phyloP scores from a whole-genome alignment of 257 asterid genomes.

The Scutellaria baicalensis region DNA sequence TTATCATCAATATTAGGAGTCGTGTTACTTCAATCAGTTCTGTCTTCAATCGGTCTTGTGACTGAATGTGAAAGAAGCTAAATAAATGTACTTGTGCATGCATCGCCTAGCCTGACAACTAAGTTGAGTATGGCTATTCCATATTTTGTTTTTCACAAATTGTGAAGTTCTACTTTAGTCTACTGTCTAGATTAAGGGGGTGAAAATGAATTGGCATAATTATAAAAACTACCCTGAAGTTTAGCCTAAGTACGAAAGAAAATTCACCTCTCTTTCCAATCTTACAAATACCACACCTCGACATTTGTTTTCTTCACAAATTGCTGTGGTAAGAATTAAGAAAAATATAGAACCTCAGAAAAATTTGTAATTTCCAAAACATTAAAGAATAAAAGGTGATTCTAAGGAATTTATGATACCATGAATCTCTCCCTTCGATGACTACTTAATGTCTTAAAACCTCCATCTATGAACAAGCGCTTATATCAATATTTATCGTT shows the following conservation, averaged over 20 bases:
- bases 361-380: too few species aligned
- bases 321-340: too few species aligned
- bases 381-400: too few species aligned
- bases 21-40: not conserved
- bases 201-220: not conserved
- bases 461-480: not conserved
- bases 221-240: not conserved
- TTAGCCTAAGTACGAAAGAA: not conserved
- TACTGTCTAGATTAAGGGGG: too few species aligned
- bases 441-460: not conserved
- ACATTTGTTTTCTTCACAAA: not conserved
- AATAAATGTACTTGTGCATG: not conserved
- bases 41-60: not conserved
- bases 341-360: too few species aligned
- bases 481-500: not conserved
- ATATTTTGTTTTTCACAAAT: not conserved
- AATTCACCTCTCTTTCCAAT: too few species aligned
- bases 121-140: not conserved
- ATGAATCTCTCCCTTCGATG: too few species aligned
- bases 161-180: too few species aligned
- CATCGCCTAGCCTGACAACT: not conserved
- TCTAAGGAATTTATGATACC: too few species aligned
- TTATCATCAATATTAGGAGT: not conserved
- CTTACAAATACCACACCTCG: not conserved
- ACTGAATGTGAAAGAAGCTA: not conserved